Conservation (phyloP, 495 filamentous ascomycete genomes). For the Penicillium silybi region DNA sequence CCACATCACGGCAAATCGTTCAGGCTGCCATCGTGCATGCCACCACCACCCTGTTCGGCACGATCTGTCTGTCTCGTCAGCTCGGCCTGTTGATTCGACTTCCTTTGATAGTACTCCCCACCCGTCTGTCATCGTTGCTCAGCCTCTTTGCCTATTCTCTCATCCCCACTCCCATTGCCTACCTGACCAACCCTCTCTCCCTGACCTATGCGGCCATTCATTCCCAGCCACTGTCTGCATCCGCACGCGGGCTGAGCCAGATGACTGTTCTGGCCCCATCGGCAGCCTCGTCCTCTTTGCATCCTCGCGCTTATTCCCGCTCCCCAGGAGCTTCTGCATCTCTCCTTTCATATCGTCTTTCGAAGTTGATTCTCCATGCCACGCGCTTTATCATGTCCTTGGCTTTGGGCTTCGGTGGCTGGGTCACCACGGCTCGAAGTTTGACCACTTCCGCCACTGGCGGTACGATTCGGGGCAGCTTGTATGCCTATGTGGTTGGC, state of each 20-base stretch:
- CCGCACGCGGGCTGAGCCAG: conserved; percentile 71
- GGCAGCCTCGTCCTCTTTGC: conserved; percentile 53
- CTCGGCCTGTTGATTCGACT: conserved; percentile 77
- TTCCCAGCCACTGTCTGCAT: conserved; percentile 69
- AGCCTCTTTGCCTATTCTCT: conserved; percentile 66
- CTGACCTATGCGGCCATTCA: conserved; percentile 94
- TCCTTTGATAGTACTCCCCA: conserved; percentile 78
- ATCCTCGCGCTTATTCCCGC: conserved; percentile 40
- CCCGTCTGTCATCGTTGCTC: conserved; percentile 61
- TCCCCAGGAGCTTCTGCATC: conserved; percentile 35
- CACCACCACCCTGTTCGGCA: conserved; percentile 83
- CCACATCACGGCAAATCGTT: conserved; percentile 73
- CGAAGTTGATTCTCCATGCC: conserved; percentile 87
- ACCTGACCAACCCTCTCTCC: conserved; percentile 83
- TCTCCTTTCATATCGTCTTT: conserved; percentile 74
- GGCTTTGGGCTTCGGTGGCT: conserved; percentile 89
- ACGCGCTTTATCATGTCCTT: conserved; percentile 85
- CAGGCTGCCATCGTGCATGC: conserved; percentile 77
- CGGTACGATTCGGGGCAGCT: conserved; percentile 66
- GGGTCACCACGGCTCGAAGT: conserved; percentile 86
- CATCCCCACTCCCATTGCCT: conserved; percentile 76
- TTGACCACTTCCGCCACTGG: conserved; percentile 51
- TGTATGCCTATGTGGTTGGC: conserved; percentile 93
- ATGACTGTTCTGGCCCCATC: conserved; percentile 68
- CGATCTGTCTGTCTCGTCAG: conserved; percentile 80